Evolutionary conservation across 208 protist species (phyloP).

Genomic region (Leishmania tarentolae): DNA sequence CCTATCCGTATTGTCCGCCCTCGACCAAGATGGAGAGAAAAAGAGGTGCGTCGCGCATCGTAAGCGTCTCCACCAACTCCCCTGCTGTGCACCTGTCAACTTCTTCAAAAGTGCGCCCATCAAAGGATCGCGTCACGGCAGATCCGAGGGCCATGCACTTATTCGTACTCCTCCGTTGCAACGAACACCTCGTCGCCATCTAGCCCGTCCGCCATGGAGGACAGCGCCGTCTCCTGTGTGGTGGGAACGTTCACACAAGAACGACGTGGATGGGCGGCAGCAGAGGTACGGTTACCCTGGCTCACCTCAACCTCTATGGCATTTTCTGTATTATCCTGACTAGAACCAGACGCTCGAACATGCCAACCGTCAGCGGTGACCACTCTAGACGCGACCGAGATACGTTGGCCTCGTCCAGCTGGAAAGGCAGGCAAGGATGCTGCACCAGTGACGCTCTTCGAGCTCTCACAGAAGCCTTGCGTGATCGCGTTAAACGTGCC

Average conservation of each 20-base stretch:
- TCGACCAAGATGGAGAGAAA: background rate
- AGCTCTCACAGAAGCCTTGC: constrained; percentile 14
- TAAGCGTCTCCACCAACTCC: background rate
- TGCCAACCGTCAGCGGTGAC: constrained; percentile 73
- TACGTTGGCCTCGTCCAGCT: constrained; percentile 17
- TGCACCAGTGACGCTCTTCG: background rate
- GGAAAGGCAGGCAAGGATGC: background rate
- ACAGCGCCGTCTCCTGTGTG: constrained; percentile 54
- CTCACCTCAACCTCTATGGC: constrained; percentile 18
- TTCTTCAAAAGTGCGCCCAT: background rate
- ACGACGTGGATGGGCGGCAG: constrained; percentile 9
- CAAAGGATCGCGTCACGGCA: background rate
- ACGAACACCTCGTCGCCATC: constrained; percentile 78
- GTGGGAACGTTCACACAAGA: constrained; percentile 54
- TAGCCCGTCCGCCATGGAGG: constrained; percentile 42
- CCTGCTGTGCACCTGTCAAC: background rate
- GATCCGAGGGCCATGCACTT: background rate
- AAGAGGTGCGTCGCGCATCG: background rate
- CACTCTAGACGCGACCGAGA: constrained; percentile 53
- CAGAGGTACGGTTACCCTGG: constrained; percentile 8
- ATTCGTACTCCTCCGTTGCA: constrained; percentile 83
- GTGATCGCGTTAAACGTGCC: constrained; percentile 48
- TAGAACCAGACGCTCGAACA: constrained; percentile 33
- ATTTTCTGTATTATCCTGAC: constrained; percentile 19
- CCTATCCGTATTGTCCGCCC: background rate